Evolutionary conservation across 129 eudicot genomes (phyloP).

Genomic region (Flaveria robusta): DNA sequence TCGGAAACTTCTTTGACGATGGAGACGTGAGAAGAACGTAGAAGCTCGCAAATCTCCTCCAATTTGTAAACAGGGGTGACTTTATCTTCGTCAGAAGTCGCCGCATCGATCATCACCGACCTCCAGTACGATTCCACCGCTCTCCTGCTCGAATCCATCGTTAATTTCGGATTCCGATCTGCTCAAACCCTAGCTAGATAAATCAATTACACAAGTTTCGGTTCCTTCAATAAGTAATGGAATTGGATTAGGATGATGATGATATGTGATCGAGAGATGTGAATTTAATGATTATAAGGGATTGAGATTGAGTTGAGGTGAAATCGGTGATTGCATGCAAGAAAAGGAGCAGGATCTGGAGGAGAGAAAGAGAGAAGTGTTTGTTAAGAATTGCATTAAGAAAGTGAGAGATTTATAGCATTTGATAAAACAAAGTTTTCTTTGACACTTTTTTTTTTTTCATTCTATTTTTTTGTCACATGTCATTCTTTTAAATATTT

Average conservation of each 20-base stretch:
- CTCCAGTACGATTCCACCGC: conserved; percentile 99
- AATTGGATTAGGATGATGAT: conserved; percentile 15
- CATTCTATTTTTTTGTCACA: no score
- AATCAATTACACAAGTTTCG: background rate
- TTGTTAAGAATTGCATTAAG: conserved; percentile 15
- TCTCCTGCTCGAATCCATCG: conserved; percentile 95
- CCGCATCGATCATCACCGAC: conserved; percentile 78
- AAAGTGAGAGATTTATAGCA: background rate
- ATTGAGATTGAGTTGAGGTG: conserved; percentile 26
- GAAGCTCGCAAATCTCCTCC: conserved; percentile 90
- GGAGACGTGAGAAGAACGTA: conserved; percentile 71
- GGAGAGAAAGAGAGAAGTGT: conserved; percentile 11
- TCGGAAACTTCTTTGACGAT: conserved; percentile 80
- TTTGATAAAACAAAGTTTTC: no score
- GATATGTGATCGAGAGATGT: background rate
- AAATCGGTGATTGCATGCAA: conserved; percentile 31
- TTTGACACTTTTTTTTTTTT: no score
- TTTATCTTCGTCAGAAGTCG: conserved; percentile 91
- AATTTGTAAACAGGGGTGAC: conserved; percentile 91
- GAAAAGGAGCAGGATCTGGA: conserved; percentile 37
- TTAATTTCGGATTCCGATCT: conserved; percentile 14
- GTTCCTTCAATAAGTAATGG: conserved; percentile 5
- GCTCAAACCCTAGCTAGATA: conserved; percentile 23
- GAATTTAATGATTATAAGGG: conserved; percentile 1
- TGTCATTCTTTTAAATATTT: no score